These are phyloP conservation scores for Solanum etuberosum DNA, from an alignment of 257 asterid species.

Conservation along the genomic window DNA sequence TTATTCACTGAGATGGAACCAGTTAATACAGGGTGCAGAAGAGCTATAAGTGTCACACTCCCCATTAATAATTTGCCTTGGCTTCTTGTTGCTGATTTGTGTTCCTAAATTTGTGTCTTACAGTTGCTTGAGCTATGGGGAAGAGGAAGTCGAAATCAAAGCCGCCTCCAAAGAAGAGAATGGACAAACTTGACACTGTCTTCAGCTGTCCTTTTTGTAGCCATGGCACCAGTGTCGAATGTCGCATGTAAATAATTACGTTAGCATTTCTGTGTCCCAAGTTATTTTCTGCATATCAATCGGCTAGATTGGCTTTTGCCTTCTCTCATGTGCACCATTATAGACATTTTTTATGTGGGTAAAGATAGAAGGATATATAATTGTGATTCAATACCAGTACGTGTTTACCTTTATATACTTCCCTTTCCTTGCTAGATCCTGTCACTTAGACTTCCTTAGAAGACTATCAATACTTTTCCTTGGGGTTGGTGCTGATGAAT, in stretches of 20 bases:
- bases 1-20: background rate
- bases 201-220: slow-evolving; percentile 95
- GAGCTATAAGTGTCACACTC: background rate
- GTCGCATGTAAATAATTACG: slow-evolving; percentile 46
- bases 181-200: slow-evolving; percentile 94
- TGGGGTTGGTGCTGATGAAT: background rate
- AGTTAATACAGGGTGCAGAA: background rate
- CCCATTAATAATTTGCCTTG: background rate
- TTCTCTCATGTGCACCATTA: background rate
- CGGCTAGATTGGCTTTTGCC: background rate
- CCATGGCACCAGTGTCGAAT: slow-evolving; percentile 87
- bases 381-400: background rate
- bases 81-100: background rate
- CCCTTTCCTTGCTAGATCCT: background rate
- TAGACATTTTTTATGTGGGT: background rate
- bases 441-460: background rate
- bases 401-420: background rate
- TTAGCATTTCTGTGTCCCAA: background rate
- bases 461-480: background rate
- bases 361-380: background rate
- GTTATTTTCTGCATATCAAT: background rate
- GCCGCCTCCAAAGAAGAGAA: slow-evolving; percentile 86
- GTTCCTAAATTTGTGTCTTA: background rate
- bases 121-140: slow-evolving; percentile 46
- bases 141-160: slow-evolving; percentile 94